Percentiles rank a stretch among this genome's conserved stretches.
phyloP scores from a whole-genome alignment of 2,329 filamentous ascomycete species.

The Neopestalotiopsis sp. region DNA sequence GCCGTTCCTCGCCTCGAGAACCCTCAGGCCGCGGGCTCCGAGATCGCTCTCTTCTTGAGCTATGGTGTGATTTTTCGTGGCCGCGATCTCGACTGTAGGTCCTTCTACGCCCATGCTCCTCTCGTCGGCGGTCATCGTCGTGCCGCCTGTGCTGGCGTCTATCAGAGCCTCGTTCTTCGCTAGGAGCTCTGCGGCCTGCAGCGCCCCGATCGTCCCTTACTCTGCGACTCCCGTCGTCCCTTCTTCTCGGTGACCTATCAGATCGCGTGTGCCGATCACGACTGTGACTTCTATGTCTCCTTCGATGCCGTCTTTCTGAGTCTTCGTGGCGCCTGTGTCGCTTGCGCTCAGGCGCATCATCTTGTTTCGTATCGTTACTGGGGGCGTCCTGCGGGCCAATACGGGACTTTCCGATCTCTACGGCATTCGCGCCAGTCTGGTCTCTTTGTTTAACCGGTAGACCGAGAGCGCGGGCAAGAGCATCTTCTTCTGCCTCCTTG shows the following conservation, averaged over 20 bases:
- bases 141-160: conserved; percentile 22
- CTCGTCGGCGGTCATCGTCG: neutral
- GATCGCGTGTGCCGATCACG: conserved; percentile 27
- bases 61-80: conserved; percentile 21
- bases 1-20: conserved; percentile 24
- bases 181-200: conserved; percentile 24
- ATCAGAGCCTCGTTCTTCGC: conserved; percentile 26
- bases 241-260: conserved; percentile 32
- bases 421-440: conserved; percentile 67
- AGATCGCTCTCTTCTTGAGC: conserved; percentile 26
- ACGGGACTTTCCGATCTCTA: conserved; percentile 58
- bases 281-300: conserved; percentile 37
- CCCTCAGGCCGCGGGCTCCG: conserved; percentile 28
- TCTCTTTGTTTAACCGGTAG: conserved; percentile 71
- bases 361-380: conserved; percentile 25
- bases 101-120: conserved; percentile 13
- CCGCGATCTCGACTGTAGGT: conserved; percentile 28
- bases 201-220: neutral
- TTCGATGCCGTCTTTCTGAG: conserved; percentile 38
- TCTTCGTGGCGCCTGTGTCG: conserved; percentile 33
- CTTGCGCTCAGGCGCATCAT: conserved; percentile 25
- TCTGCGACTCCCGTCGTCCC: conserved; percentile 17
- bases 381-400: conserved; percentile 31
- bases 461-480: conserved; percentile 81
- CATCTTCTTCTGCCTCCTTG: conserved; percentile 93